Percentiles rank a stretch among this genome's conserved stretches.
These are phyloP conservation scores for Solanum hybrid DNA, from an alignment of 305 asterid genomes.

Conservation along the genomic window DNA sequence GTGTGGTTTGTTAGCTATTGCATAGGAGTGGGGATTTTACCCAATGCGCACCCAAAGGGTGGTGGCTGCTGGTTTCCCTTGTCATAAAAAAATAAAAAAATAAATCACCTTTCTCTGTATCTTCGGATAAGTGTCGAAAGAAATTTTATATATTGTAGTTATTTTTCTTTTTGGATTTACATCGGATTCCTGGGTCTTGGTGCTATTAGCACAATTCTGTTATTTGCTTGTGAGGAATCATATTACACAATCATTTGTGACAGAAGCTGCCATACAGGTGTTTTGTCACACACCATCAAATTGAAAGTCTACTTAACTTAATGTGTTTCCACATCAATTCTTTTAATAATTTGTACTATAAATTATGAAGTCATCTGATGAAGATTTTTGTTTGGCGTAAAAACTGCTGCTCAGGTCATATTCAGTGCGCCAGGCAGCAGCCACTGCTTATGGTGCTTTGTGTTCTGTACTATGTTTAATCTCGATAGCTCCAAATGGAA, in stretches of 20 bases:
- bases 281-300: background rate
- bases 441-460: conserved; percentile 86
- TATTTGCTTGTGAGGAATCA: background rate
- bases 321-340: background rate
- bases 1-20: background rate
- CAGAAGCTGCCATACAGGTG: background rate
- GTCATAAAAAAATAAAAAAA: background rate
- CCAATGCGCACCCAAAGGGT: background rate
- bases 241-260: background rate
- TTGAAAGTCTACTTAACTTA: background rate
- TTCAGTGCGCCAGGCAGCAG: conserved; percentile 83
- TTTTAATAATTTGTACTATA: background rate
- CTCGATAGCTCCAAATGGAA: conserved; percentile 63
- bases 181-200: background rate
- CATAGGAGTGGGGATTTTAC: background rate
- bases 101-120: background rate
- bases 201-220: background rate
- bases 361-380: background rate
- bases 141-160: background rate
- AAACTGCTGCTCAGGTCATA: conserved; percentile 49
- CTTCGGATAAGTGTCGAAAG: background rate
- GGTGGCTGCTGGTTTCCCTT: background rate
- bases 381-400: conserved; percentile 1
- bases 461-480: conserved; percentile 66
- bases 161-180: background rate